Evolutionary conservation across 805 yeast genomes (phyloP).

Genomic region (Saccharomyces jurei): DNA sequence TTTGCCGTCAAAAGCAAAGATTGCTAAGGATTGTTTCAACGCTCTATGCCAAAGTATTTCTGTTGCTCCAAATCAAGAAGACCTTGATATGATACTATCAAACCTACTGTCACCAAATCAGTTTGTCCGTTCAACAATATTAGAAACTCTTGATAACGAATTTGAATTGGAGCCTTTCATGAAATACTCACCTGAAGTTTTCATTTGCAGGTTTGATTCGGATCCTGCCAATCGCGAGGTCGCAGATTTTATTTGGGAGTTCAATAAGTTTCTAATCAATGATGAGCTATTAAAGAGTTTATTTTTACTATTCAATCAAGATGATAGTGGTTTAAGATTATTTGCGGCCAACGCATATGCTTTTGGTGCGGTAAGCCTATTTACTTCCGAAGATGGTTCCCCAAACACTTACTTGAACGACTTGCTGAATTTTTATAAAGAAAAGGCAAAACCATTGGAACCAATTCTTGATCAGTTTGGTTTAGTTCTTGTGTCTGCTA

Average conservation of each 20-base stretch:
- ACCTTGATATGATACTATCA: conserved; percentile 49
- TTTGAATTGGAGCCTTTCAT: conserved; percentile 41
- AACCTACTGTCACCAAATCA: conserved; percentile 51
- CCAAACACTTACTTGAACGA: conserved; percentile 33
- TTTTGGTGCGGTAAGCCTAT: conserved; percentile 43
- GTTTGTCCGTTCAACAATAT: conserved; percentile 69
- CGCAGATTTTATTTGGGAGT: conserved; percentile 82
- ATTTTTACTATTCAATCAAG: conserved; percentile 44
- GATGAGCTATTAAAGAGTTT: conserved; percentile 36
- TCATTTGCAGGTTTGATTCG: conserved; percentile 71
- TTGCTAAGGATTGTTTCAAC: conserved; percentile 75
- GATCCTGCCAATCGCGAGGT: conserved; percentile 52
- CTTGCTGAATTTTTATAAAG: conserved; percentile 49
- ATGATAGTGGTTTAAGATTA: conserved; percentile 59
- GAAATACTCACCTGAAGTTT: conserved; percentile 57
- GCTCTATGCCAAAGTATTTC: conserved; percentile 73
- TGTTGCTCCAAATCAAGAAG: conserved; percentile 46
- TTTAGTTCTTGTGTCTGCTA: conserved; percentile 53
- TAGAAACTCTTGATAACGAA: conserved; percentile 83
- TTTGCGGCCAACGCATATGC: conserved; percentile 63
- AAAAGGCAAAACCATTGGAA: conserved; percentile 63
- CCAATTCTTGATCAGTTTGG: conserved; percentile 76
- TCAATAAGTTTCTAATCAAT: conserved; percentile 42
- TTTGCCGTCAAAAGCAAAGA: conserved; percentile 69
- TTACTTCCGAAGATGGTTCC: conserved; percentile 20